These are phyloP conservation scores for Tremella fuciformis DNA, from an alignment of 768 basidiomycete genomes.

Conservation along the genomic window DNA sequence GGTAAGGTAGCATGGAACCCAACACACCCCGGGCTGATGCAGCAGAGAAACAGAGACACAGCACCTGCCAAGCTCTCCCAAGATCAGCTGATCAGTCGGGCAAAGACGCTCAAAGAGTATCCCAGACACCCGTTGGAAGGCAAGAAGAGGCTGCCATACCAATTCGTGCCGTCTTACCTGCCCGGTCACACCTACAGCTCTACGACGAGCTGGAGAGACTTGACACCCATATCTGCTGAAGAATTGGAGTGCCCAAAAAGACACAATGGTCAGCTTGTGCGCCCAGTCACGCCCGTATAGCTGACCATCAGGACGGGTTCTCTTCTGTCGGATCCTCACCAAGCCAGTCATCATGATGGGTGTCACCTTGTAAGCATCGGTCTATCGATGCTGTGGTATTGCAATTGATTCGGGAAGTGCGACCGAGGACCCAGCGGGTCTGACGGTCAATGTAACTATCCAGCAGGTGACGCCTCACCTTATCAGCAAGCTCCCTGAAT, in stretches of 20 bases:
- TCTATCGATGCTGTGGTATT: neutral
- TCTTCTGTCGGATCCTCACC: conserved; percentile 9
- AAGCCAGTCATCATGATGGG: neutral
- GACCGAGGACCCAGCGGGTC: conserved; percentile 7
- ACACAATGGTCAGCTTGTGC: neutral
- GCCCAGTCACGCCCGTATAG: no score
- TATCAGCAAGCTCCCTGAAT: neutral
- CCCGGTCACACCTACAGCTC: no score
- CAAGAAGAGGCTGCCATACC: no score
- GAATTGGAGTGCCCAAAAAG: neutral
- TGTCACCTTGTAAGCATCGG: conserved; percentile 10
- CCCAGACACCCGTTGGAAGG: no score
- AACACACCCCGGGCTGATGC: no score
- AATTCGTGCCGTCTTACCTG: no score
- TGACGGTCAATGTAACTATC: conserved; percentile 1
- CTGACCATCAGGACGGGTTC: neutral
- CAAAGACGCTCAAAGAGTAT: no score
- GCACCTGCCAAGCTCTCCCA: no score
- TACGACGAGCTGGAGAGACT: no score
- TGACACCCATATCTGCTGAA: neutral
- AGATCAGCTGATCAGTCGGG: no score
- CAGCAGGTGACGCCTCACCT: neutral
- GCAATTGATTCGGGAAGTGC: neutral
- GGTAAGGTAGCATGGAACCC: no score
- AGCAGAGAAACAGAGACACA: no score